Base-by-base conservation (phyloP, 768 basidiomycete genomes). In the Russula griseocarnosa region DNA sequence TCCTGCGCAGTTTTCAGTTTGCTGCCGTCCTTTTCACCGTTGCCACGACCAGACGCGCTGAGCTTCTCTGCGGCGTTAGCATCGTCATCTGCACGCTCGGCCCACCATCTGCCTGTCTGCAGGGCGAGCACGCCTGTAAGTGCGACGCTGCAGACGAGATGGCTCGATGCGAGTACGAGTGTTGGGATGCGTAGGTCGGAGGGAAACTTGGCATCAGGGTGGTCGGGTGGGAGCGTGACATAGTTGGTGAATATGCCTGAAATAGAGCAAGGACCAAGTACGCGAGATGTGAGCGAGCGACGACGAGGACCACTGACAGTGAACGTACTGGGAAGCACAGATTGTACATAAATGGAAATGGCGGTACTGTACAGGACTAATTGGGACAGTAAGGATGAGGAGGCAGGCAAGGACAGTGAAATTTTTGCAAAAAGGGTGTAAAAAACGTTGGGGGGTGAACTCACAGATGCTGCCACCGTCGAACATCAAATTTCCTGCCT, bases 401-500 rank as follows among this genome's bases (percentile, higher is more conserved):
- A 34, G 38, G 38, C 5, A 16, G 22, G 5, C 44, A 46, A n/a
- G 26, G 47, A 40, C 32, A 55, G 52, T 46, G 42, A 63, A 60
- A 50, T 28, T 22, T 28, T 22, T 20, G 18, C 34, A 24, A 30
- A 4, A 10, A 5, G 4, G 4, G 14, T 1, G 8, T 14, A 38
- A 50, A 9, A n/a, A 22, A 36, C 24, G 53, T 34, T 1, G 32
- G 32, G 32, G 10, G 34, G 30, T 32, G 32, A 11, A 16, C 90
- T 72, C 66, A 93, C 92, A 89, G 69, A 92, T 86, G 73, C 90
- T 92, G 56, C 88, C 92, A 28, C 92, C 91, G 70, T 94, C 92
- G 69, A 94, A 94, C 90, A 94, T 92, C 71, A 94, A 78, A 74
- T 94, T 93, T 36, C 85, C 88, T 3, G 91, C 91, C 67, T 83